Base-by-base conservation (phyloP, 2,329 filamentous ascomycete genomes). In the Zymoseptoria brevis region DNA sequence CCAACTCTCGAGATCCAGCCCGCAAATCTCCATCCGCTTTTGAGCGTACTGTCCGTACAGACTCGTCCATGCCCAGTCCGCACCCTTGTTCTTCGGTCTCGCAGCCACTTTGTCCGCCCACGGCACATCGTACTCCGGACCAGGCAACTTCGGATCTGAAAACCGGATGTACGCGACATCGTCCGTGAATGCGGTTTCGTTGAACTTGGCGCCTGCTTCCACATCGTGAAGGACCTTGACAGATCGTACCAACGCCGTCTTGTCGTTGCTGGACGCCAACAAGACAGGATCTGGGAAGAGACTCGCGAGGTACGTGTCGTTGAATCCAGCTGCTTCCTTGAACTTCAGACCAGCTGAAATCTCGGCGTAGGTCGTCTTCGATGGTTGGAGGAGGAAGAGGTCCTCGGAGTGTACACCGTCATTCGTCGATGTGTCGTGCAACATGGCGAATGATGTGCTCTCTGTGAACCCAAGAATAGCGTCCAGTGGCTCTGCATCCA, bases 21-120 rank as follows among this genome's bases (percentile, higher is more conserved):
- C 79, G 67, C 80, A 82, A 54, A 81, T 75, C 58, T 81, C 78
- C 75, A 79, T 79, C 57, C 80, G 72, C 64, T 73, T 74, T 63
- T 79, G 75, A 53, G 78, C 75, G 66, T 79, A 82, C 35, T 71
- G 67, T 45, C 77, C 77, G 63, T 81, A 81, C 59, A 81, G 66
- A 56, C 71, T 75, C 62, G 77, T 78, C 79, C 80, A 81, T 26
- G 75, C 72, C 68, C 75, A 75, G 59, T 78, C 72, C 8, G 77
- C 77, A 58, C 79, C 74, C 52, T 74, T 73, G 56, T 78, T 75
- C 62, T 70, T 67, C n/a, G 79, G 79, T 55, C 77, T 68, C 26
- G 78, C 70, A 35, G 67, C 70, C 9, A 74, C 71, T 54, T 75
- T 72, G 51, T 73, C 70, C 1, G 70, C 60, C 65, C 73, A 80